Evolutionary conservation across 73 alveolate species (phyloP).

Genomic region (Chromera velia): DNA sequence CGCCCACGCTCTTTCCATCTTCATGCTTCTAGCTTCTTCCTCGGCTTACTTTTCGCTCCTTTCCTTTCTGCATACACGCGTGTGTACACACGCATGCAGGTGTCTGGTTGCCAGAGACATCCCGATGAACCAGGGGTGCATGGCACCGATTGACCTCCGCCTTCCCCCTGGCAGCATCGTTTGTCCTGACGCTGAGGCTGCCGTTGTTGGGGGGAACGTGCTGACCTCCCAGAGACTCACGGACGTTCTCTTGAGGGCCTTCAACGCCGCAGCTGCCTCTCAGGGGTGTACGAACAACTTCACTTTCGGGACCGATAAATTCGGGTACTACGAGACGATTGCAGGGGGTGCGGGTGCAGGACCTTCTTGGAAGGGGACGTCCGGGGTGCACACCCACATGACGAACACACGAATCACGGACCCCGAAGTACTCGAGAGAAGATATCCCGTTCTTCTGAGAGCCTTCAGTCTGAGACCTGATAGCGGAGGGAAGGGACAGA

Average conservation of each 20-base stretch:
- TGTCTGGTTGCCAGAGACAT: constrained; percentile 73
- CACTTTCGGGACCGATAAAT: constrained; percentile 66
- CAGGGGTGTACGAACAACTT: constrained; percentile 84
- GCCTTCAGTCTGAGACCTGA: constrained; percentile 60
- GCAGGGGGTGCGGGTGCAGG: constrained; percentile 92
- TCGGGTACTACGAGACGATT: constrained; percentile 75
- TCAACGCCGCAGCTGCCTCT: constrained; percentile 72
- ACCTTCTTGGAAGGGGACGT: constrained; percentile 64
- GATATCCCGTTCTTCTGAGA: constrained; percentile 66
- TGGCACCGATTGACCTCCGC: constrained; percentile 65
- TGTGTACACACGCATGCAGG: too few species aligned
- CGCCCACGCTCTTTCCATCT: too few species aligned
- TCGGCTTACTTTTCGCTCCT: too few species aligned
- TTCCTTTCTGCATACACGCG: too few species aligned
- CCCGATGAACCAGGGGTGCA: constrained; percentile 80
- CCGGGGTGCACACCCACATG: constrained; percentile 82
- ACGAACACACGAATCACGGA: constrained; percentile 87
- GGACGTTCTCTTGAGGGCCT: constrained; percentile 71
- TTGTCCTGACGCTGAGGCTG: constrained; percentile 62
- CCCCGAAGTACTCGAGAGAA: constrained; percentile 65
- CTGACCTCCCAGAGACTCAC: constrained; percentile 72
- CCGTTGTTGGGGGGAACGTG: constrained; percentile 86
- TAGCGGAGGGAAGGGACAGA: constrained; percentile 73
- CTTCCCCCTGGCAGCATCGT: constrained; percentile 60
- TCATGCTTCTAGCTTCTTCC: too few species aligned